Conservation (phyloP, 2,329 filamentous ascomycete species). For the Paraconiothyrium sp. region DNA sequence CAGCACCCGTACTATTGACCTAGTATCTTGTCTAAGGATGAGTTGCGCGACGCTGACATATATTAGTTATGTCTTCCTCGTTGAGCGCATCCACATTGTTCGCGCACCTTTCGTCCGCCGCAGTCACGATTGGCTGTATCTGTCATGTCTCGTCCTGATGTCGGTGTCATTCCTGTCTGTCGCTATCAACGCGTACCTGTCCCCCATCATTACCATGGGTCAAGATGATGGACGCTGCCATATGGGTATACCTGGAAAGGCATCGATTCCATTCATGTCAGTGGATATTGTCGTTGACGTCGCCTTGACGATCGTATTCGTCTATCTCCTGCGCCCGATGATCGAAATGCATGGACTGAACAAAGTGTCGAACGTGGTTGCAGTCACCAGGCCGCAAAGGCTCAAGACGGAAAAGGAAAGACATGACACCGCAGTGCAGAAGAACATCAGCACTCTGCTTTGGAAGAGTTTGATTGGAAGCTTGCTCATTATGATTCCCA, state of each 20-base stretch:
- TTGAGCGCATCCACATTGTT: conserved; percentile 52
- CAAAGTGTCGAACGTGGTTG: conserved; percentile 10
- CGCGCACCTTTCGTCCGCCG: conserved; percentile 42
- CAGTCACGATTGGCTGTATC: conserved; percentile 45
- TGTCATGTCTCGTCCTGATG: conserved; percentile 35
- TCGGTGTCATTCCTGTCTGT: conserved; percentile 34
- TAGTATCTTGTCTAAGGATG: neutral
- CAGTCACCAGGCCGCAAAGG: neutral
- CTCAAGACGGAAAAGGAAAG: neutral
- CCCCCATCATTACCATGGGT: conserved; percentile 41
- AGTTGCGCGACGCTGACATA: neutral
- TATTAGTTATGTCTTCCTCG: conserved; percentile 48
- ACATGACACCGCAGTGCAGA: conserved; percentile 24
- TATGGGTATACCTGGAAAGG: conserved; percentile 46
- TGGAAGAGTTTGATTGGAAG: conserved; percentile 44
- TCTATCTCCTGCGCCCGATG: conserved; percentile 44
- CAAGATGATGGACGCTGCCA: conserved; percentile 42
- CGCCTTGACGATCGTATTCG: conserved; percentile 47
- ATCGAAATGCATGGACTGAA: conserved; percentile 18
- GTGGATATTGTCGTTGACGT: conserved; percentile 49
- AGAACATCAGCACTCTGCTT: conserved; percentile 33
- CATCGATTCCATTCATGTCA: conserved; percentile 46
- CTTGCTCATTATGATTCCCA: conserved; percentile 47
- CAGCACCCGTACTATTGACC: neutral
- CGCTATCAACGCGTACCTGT: conserved; percentile 35